A percentile compares a stretch with the other conserved stretches of the same genome.
Conservation (phyloP, 331 rosid species). For the Telfairia occidentalis region DNA sequence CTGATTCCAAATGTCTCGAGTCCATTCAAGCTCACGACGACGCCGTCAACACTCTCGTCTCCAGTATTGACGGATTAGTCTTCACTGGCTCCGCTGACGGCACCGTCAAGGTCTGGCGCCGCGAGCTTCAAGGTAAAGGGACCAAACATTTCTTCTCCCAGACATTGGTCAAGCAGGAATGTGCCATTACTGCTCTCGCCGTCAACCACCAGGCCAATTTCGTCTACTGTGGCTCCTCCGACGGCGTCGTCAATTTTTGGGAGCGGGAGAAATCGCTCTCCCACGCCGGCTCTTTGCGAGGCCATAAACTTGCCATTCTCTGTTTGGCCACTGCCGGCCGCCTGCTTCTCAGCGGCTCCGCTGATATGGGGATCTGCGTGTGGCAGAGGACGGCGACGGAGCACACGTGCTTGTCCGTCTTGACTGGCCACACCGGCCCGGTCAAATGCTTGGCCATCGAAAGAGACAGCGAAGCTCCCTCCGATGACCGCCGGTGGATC, state of each 20-base stretch:
- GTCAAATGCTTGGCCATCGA: conserved; percentile 71
- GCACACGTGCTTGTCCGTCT: conserved; percentile 30
- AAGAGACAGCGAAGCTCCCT: conserved; percentile 25
- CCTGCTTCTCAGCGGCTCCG: conserved; percentile 60
- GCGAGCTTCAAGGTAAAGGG: conserved; percentile 61
- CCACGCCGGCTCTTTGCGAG: conserved; percentile 45
- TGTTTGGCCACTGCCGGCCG: conserved; percentile 51
- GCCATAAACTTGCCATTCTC: conserved; percentile 57
- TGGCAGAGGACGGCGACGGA: conserved; percentile 44
- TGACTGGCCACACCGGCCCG: conserved; percentile 65
- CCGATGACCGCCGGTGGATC: conserved; percentile 34
- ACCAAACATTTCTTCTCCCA: conserved; percentile 71
- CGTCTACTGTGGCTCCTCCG: conserved; percentile 57
- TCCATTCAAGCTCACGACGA: conserved; percentile 68
- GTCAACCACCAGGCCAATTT: conserved; percentile 23
- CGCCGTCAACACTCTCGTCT: conserved; percentile 54
- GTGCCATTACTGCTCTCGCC: conserved; percentile 53
- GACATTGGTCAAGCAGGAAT: conserved; percentile 52
- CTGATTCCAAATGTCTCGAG: conserved; percentile 64
- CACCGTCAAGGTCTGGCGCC: conserved; percentile 60
- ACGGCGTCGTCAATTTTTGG: conserved; percentile 67
- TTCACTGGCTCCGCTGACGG: conserved; percentile 84
- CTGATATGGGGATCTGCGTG: conserved; percentile 70
- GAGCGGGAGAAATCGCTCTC: conserved; percentile 27
- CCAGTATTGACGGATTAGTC: conserved; percentile 39